A percentile compares a stretch with the other conserved stretches of the same genome.
Evolutionary conservation across 2,329 filamentous ascomycete genomes (phyloP).

Genomic region (Lasiodiplodia gonubiensis): DNA sequence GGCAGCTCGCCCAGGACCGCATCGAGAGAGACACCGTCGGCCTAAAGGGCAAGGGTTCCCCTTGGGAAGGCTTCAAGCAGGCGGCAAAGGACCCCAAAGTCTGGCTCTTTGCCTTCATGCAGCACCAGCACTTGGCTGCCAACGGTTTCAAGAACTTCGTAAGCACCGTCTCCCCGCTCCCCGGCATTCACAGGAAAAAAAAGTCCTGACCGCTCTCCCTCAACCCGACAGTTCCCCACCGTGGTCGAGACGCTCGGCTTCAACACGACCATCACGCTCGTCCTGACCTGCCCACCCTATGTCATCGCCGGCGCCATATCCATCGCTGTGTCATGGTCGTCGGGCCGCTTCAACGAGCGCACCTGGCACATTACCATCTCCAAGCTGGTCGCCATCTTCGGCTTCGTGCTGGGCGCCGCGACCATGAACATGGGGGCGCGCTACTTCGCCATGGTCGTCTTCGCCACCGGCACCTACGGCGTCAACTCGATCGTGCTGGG

Average conservation of each 20-base stretch:
- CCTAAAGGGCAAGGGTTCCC: conserved; percentile 42
- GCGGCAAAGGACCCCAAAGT: conserved; percentile 11
- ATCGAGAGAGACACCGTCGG: conserved; percentile 55
- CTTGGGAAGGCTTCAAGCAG: conserved; percentile 8
- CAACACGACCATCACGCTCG: conserved; percentile 43
- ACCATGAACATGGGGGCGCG: conserved; percentile 40
- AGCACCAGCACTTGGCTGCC: conserved; percentile 31
- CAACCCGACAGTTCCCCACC: conserved; percentile 42
- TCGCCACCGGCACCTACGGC: conserved; percentile 39
- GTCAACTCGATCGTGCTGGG: conserved; percentile 43
- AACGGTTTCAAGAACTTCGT: conserved; percentile 23
- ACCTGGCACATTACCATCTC: conserved; percentile 37
- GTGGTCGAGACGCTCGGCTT: conserved; percentile 47
- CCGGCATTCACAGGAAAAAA: too few species aligned
- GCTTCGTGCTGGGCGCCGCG: conserved; percentile 38
- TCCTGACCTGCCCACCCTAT: conserved; percentile 34
- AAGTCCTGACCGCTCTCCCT: not conserved
- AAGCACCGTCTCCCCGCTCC: not conserved
- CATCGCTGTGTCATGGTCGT: conserved; percentile 36
- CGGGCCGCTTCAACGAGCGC: conserved; percentile 41
- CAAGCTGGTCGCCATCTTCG: conserved; percentile 36
- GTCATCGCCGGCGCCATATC: conserved; percentile 36
- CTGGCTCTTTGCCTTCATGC: conserved; percentile 35
- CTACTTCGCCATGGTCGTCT: conserved; percentile 43
- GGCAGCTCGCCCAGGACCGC: conserved; percentile 34